Percentiles rank a stretch among this genome's conserved stretches.
Evolutionary conservation across 2,329 filamentous ascomycete genomes (phyloP).

Genomic region (Cordyceps pruinosa): DNA sequence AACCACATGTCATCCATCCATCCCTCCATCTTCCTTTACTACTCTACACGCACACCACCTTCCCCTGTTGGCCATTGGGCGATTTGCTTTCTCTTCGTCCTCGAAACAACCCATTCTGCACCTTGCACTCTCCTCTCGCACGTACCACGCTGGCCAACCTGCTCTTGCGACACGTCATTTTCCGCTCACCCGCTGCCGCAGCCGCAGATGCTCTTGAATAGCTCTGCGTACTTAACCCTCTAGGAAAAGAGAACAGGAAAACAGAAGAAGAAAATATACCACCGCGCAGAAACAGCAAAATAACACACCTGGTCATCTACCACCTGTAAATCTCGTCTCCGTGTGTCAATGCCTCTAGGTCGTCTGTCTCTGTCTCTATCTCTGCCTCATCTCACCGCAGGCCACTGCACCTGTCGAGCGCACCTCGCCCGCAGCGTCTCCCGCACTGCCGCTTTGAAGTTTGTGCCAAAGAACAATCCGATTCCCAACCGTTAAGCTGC

Average conservation of each 20-base stretch:
- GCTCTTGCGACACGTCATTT: background rate
- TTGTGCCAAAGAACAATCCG: constrained; percentile 1
- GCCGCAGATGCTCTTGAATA: background rate
- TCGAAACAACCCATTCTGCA: background rate
- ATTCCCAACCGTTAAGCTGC: background rate
- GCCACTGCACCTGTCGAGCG: constrained; percentile 1
- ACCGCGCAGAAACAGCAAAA: background rate
- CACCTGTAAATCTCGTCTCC: background rate
- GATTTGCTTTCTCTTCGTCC: background rate
- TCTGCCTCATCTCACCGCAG: constrained; percentile 1
- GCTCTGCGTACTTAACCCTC: background rate
- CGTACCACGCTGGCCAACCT: background rate
- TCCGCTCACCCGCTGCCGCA: background rate
- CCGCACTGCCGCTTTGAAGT: background rate
- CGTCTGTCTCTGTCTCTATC: background rate
- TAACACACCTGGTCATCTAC: background rate
- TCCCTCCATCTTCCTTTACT: constrained; percentile 2
- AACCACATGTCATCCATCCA: background rate
- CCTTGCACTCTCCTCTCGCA: background rate
- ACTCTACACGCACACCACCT: background rate
- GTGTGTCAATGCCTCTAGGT: constrained; percentile 8
- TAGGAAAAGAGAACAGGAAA: background rate
- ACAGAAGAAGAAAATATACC: background rate
- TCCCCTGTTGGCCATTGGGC: background rate
- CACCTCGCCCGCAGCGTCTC: background rate